phyloP scores from a whole-genome alignment of 495 filamentous ascomycete species.

The Trichoderma orchidacearum region DNA sequence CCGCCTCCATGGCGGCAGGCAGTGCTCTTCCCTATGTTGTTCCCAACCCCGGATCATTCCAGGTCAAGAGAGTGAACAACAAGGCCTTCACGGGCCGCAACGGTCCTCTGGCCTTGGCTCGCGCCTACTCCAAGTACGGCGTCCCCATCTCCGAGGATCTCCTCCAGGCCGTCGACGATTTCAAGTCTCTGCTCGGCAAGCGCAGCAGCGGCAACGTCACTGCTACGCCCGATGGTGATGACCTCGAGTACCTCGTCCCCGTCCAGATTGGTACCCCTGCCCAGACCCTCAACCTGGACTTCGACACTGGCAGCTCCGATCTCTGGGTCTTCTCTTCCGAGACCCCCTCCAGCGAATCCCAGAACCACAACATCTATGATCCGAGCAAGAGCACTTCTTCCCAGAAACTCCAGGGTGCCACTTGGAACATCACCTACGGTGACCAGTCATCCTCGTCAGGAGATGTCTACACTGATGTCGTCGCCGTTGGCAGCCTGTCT shows the following conservation, averaged over 20 bases:
- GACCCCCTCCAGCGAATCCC: constrained; percentile 24
- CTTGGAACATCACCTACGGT: constrained; percentile 61
- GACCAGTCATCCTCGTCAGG: constrained; percentile 58
- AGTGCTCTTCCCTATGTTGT: background rate
- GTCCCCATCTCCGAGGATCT: constrained; percentile 12
- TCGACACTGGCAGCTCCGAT: constrained; percentile 68
- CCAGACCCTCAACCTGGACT: constrained; percentile 56
- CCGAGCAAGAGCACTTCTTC: constrained; percentile 33
- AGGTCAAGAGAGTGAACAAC: constrained; percentile 16
- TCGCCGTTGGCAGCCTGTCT: constrained; percentile 56
- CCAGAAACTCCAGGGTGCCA: constrained; percentile 34
- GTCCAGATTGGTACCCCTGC: constrained; percentile 60
- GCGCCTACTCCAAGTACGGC: constrained; percentile 18
- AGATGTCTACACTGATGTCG: constrained; percentile 61
- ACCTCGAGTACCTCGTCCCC: constrained; percentile 50
- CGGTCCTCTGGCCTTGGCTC: constrained; percentile 16
- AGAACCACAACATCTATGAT: constrained; percentile 43
- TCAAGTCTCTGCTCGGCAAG: background rate
- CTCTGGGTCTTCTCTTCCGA: constrained; percentile 49
- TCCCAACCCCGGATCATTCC: constrained; percentile 6
- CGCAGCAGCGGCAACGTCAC: constrained; percentile 18
- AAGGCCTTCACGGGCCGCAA: constrained; percentile 12
- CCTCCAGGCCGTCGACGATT: constrained; percentile 9
- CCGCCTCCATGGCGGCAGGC: background rate
- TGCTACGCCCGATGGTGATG: constrained; percentile 36